Evolutionary conservation across 805 yeast genomes (phyloP).

Genomic region (Ogataea thermomethanolica): DNA sequence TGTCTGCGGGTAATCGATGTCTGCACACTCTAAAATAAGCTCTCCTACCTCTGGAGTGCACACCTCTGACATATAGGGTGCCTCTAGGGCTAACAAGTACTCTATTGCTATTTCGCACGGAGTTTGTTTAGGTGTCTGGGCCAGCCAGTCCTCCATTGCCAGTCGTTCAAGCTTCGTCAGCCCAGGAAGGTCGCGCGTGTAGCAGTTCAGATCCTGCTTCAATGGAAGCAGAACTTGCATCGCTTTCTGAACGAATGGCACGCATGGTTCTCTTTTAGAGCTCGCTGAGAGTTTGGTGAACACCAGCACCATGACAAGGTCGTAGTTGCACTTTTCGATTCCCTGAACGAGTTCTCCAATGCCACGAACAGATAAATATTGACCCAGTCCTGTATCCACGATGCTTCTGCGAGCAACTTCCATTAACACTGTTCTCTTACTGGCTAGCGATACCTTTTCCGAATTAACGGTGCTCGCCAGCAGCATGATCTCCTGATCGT

Average conservation of each 20-base stretch:
- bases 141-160: conserved; percentile 19
- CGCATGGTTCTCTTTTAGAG: not conserved
- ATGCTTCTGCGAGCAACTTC: conserved; percentile 27
- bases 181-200: not conserved
- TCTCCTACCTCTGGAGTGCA: not conserved
- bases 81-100: conserved; percentile 2
- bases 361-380: conserved; percentile 17
- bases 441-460: conserved; percentile 14
- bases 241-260: not conserved
- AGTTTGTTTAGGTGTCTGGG: conserved; percentile 1
- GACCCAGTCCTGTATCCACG: conserved; percentile 20
- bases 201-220: not conserved
- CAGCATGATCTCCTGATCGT: conserved; percentile 16
- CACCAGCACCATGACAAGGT: conserved; percentile 1
- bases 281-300: not conserved
- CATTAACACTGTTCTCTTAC: conserved; percentile 19
- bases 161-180: conserved; percentile 12
- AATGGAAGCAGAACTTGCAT: conserved; percentile 1
- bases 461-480: conserved; percentile 11
- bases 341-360: conserved; percentile 2
- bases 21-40: not conserved
- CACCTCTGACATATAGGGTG: not conserved
- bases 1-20: not conserved
- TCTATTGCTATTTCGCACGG: conserved; percentile 8
- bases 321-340: conserved; percentile 3